Evolutionary conservation across 2,329 filamentous ascomycete genomes (phyloP).

Genomic region (Sporothrix variecibatus): DNA sequence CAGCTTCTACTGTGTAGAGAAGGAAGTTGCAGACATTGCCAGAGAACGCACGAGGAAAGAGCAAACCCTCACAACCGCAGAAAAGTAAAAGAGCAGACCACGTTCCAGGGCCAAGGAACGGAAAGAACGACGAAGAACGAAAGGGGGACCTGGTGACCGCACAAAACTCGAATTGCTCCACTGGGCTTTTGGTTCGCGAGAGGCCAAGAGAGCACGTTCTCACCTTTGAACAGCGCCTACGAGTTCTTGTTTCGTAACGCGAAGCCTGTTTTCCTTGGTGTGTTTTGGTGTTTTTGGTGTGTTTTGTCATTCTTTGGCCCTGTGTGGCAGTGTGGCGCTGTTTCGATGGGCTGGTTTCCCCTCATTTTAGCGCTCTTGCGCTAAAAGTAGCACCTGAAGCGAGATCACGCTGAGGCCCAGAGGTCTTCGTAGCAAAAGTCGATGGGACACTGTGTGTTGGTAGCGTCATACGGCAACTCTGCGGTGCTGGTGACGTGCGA

Average conservation of each 20-base stretch:
- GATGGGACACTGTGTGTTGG: constrained; percentile 3
- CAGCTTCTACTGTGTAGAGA: not conserved
- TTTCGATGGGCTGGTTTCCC: constrained; percentile 7
- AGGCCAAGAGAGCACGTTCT: not conserved
- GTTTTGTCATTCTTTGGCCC: constrained; percentile 12
- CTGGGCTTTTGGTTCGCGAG: not conserved
- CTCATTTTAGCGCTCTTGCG: constrained; percentile 15
- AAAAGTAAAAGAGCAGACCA: constrained; percentile 1
- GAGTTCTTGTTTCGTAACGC: constrained; percentile 7
- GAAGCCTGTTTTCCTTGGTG: constrained; percentile 6
- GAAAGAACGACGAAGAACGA: not conserved
- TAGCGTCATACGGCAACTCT: constrained; percentile 19
- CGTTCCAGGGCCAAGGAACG: not conserved
- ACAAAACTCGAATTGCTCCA: not conserved
- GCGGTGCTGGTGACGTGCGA: constrained; percentile 17
- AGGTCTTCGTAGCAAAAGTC: not conserved
- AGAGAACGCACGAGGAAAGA: not conserved
- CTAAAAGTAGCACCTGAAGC: not conserved
- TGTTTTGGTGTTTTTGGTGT: not conserved
- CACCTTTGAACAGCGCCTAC: not conserved
- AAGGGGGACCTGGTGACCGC: constrained; percentile 6
- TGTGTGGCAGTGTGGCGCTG: not conserved
- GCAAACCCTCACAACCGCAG: not conserved
- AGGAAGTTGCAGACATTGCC: not conserved
- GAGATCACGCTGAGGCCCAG: not conserved